These are phyloP conservation scores for Geotrichum klebahnii DNA, from an alignment of 1,139 yeast genomes.

Conservation along the genomic window DNA sequence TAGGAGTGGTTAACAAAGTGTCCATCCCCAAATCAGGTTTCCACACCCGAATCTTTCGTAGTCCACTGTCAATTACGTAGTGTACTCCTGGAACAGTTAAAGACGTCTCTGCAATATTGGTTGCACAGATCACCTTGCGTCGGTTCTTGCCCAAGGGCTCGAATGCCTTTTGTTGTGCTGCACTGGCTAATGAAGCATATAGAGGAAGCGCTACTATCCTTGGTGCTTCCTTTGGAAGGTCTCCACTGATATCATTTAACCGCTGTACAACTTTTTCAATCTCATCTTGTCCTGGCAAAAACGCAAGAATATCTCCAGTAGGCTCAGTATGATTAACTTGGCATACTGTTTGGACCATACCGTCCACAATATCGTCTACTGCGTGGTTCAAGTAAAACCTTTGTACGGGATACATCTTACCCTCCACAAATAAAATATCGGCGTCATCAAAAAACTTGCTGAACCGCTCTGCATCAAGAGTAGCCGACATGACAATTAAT, in stretches of 20 bases:
- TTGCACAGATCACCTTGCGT: constrained; percentile 82
- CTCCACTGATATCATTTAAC: constrained; percentile 57
- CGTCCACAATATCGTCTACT: constrained; percentile 79
- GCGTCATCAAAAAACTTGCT: constrained; percentile 72
- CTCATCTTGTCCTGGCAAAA: constrained; percentile 95
- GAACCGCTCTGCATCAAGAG: constrained; percentile 88
- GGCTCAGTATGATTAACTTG: constrained; percentile 76
- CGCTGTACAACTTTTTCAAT: constrained; percentile 78
- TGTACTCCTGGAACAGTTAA: constrained; percentile 94
- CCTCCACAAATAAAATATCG: constrained; percentile 80
- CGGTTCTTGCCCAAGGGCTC: constrained; percentile 53
- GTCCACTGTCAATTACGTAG: constrained; percentile 87
- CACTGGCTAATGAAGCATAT: constrained; percentile 88
- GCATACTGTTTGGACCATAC: constrained; percentile 65
- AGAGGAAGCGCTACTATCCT: constrained; percentile 71
- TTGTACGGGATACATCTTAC: constrained; percentile 82
- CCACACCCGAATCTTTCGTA: constrained; percentile 92
- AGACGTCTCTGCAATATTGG: constrained; percentile 96
- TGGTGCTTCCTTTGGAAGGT: constrained; percentile 72
- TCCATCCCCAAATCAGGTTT: constrained; percentile 87
- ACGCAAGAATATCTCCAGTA: constrained; percentile 81
- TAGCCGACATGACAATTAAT: constrained; percentile 85
- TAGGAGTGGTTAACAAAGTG: constrained; percentile 82
- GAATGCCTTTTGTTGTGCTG: constrained; percentile 75
- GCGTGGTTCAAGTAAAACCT: constrained; percentile 57